Percentiles rank a stretch among this genome's conserved stretches.
Conservation (phyloP, 2,329 filamentous ascomycete genomes). For the Ceratocystis smalleyi region DNA sequence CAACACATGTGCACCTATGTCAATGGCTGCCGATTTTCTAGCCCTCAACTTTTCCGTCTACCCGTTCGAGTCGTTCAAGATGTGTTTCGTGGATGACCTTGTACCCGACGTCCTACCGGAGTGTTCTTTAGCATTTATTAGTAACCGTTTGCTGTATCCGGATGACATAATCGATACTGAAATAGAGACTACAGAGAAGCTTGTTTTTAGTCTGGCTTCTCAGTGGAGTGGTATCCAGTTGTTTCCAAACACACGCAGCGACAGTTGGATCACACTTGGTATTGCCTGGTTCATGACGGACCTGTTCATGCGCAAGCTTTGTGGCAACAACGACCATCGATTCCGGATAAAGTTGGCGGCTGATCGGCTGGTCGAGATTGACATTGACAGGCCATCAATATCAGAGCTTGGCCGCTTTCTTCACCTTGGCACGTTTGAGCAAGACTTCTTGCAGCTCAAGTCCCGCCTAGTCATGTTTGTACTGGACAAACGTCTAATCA, state of each 20-base stretch:
- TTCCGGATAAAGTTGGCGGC: constrained; percentile 76
- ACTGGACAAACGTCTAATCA: constrained; percentile 76
- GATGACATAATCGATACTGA: constrained; percentile 74
- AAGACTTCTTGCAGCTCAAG: constrained; percentile 82
- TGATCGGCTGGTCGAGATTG: constrained; percentile 66
- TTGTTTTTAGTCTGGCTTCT: constrained; percentile 71
- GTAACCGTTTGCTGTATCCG: constrained; percentile 69
- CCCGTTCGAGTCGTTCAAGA: constrained; percentile 79
- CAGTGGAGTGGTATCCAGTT: constrained; percentile 95
- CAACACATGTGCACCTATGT: constrained; percentile 74
- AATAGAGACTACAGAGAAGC: constrained; percentile 60
- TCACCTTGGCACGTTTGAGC: constrained; percentile 67
- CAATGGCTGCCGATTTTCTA: constrained; percentile 79
- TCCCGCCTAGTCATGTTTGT: constrained; percentile 85
- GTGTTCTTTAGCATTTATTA: constrained; percentile 76
- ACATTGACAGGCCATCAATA: constrained; percentile 68
- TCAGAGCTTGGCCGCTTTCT: constrained; percentile 64
- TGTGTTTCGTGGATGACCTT: constrained; percentile 89
- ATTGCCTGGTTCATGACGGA: constrained; percentile 93
- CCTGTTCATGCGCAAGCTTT: constrained; percentile 75
- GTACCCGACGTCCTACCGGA: constrained; percentile 57
- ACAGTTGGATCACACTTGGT: constrained; percentile 80
- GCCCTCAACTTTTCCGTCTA: constrained; percentile 79
- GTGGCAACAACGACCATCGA: constrained; percentile 86
- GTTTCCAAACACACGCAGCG: constrained; percentile 61